A percentile compares a stretch with the other conserved stretches of the same genome.
Evolutionary conservation across 179 eudicot species (phyloP).

Genomic region (Drosera spatulata): DNA sequence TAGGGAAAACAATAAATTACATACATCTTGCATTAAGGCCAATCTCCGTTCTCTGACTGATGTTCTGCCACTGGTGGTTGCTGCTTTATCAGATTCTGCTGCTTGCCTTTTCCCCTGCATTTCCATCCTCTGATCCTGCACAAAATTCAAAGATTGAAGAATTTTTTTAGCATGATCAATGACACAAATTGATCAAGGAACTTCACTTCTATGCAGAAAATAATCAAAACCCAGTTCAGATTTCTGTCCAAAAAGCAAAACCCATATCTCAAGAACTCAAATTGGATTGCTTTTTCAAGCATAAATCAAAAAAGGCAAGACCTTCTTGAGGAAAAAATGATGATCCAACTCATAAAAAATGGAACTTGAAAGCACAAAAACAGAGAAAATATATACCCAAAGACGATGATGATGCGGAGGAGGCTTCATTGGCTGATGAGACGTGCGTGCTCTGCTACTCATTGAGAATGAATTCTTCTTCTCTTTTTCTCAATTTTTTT

Average conservation of each 20-base stretch:
- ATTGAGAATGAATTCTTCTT: background rate
- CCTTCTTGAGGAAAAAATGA: background rate
- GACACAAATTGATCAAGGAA: background rate
- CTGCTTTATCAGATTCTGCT: conserved; percentile 7
- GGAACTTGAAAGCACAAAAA: background rate
- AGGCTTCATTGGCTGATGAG: conserved; percentile 17
- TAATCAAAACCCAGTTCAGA: background rate
- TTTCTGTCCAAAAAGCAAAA: background rate
- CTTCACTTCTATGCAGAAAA: background rate
- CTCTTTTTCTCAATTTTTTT: background rate
- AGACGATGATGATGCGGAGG: conserved; percentile 10
- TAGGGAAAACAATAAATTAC: background rate
- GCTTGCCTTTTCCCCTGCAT: conserved; percentile 18
- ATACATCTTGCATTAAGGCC: conserved; percentile 59
- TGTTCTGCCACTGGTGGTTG: conserved; percentile 19
- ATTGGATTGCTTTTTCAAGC: background rate
- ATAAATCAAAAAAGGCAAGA: background rate
- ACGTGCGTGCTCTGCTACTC: conserved; percentile 29
- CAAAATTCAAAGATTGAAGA: conserved; percentile 1
- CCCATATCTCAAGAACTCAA: background rate
- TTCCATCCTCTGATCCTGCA: conserved; percentile 19
- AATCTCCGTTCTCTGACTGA: conserved; percentile 48
- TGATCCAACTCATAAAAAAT: conserved; percentile 4
- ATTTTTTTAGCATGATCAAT: background rate
- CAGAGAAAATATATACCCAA: background rate